Evolutionary conservation across 2,329 filamentous ascomycete species (phyloP).

Genomic region (Beauveria varroae): DNA sequence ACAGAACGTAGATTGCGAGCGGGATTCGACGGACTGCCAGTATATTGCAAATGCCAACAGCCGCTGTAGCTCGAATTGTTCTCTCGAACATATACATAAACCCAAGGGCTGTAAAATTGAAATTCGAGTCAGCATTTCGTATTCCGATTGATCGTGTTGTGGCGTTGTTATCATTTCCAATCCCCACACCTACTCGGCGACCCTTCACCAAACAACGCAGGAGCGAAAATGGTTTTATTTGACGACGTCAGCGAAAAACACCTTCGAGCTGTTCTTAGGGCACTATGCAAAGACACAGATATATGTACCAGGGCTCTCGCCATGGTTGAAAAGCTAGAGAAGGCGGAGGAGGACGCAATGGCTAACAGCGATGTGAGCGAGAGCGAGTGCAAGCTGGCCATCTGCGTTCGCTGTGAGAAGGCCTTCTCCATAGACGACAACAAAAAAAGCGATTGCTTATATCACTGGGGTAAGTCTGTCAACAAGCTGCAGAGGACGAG

Average conservation of each 20-base stretch:
- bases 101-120: too few species aligned
- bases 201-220: neutral
- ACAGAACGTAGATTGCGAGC: too few species aligned
- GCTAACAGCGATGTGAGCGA: neutral
- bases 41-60: too few species aligned
- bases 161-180: constrained; percentile 9
- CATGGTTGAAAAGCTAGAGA: neutral
- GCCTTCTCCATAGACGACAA: neutral
- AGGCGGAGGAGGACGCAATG: neutral
- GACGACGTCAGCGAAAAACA: neutral
- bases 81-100: too few species aligned
- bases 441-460: neutral
- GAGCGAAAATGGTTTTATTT: neutral
- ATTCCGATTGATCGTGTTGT: too few species aligned
- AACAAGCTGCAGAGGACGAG: too few species aligned
- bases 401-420: neutral
- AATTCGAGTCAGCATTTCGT: too few species aligned
- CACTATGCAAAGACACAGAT: neutral
- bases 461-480: neutral
- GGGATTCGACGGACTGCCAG: too few species aligned
- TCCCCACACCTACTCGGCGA: neutral
- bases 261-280: neutral
- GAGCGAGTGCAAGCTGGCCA: neutral
- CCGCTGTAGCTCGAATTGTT: too few species aligned
- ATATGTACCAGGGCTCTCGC: neutral